Base-by-base conservation (phyloP, 495 filamentous ascomycete species). In the Penicillium canariense region DNA sequence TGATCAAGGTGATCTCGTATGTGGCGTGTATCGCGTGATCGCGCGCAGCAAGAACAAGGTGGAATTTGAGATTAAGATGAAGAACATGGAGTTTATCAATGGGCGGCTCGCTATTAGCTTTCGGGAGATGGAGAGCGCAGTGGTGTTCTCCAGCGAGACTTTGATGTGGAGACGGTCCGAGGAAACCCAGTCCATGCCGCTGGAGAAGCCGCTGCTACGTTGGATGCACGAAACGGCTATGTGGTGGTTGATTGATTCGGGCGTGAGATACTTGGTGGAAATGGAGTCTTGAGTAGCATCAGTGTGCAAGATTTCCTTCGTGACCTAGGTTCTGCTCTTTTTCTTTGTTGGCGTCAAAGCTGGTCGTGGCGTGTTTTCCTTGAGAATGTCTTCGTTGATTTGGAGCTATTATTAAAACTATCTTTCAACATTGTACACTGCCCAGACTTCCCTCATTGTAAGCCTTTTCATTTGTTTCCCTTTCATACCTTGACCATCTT, bases 171-270 rank as follows among this genome's bases (percentile, higher is more conserved):
- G 54, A 10, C 56, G 42, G 28, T 60, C 47, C 5, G 54, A 47
- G 46, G 61, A 66, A 40, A 53, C 11, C 11, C 50, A 43, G 20
- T 31, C 5, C 28, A 63, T 76, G 59, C 69, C 71, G 14, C 56
- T 74, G 48, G 68, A 74, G 35, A 62, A 56, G 15, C 51, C 48
- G 22, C n/a, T 59, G 23, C 17, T 65, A 20, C 49, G 57, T 8
- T 71, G 65, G 54, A 56, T 74, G 59, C 69, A 74, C 54, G 71
- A 76, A 47, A 58, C 66, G 39, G 66, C 69, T 12, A 47, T 68
- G 32, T 74, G 71, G 73, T 74, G 69, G 69, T 58, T 76, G 49
- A 43, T 74, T 56, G 73, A 72, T 36, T 71, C 71, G 9, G 73
- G 71, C 7, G 60, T 68, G 15, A 43, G 34, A n/a, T 74, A 71